A percentile compares a stretch with the other conserved stretches of the same genome.
Conservation (phyloP, 2,329 filamentous ascomycete genomes). For the Penicillium sp. region DNA sequence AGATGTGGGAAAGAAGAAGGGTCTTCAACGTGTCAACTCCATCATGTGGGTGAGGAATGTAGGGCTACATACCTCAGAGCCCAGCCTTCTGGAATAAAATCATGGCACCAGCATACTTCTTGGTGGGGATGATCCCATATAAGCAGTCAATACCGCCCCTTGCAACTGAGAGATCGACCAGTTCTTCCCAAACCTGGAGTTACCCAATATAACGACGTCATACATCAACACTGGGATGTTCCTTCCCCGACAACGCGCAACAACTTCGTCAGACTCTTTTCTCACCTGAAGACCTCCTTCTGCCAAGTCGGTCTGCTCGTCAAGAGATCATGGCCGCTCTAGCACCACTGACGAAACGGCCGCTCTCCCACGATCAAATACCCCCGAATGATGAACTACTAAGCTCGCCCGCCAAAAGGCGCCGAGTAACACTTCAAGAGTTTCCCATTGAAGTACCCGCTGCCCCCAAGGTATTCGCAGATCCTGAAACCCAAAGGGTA, state of each 20-base stretch:
- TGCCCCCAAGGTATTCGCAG: not conserved
- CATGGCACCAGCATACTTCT: not conserved
- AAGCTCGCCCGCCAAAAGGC: constrained; percentile 5
- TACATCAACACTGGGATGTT: not conserved
- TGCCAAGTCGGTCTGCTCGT: not conserved
- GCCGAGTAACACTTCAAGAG: not conserved
- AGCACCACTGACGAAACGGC: not conserved
- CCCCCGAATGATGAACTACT: not conserved
- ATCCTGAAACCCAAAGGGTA: not conserved
- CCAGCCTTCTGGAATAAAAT: not conserved
- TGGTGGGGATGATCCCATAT: not conserved
- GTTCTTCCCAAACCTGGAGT: not conserved
- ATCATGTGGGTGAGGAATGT: not conserved
- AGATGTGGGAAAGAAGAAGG: not conserved
- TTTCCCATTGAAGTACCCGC: not conserved
- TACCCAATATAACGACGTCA: not conserved
- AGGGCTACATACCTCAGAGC: not conserved
- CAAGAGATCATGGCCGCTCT: not conserved
- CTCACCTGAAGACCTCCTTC: not conserved
- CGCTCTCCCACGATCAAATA: not conserved
- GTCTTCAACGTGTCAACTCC: not conserved
- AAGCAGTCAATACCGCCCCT: not conserved
- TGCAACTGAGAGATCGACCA: not conserved
- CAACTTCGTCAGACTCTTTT: not conserved
- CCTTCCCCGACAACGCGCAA: not conserved